Percentiles rank a stretch among this genome's conserved stretches.
phyloP scores from a whole-genome alignment of 2,329 filamentous ascomycete genomes.

The Cordyceps cateniannulata region DNA sequence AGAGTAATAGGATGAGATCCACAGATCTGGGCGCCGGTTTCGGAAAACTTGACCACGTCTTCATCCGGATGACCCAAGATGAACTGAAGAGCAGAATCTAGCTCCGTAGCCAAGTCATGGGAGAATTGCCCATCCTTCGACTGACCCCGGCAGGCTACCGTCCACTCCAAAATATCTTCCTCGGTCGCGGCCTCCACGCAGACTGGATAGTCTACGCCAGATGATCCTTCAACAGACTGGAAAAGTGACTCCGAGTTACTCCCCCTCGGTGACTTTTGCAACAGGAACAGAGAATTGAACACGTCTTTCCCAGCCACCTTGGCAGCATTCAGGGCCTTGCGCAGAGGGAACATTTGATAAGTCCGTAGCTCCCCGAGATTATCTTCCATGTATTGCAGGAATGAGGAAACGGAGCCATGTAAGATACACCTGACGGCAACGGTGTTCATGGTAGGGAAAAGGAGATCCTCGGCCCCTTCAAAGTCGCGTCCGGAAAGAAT shows the following conservation, averaged over 20 bases:
- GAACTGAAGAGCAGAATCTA: slow-evolving; percentile 53
- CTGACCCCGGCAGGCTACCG: slow-evolving; percentile 59
- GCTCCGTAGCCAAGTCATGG: slow-evolving; percentile 43
- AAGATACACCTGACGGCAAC: slow-evolving; percentile 67
- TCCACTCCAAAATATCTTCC: slow-evolving; percentile 55
- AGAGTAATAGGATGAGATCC: slow-evolving; percentile 39
- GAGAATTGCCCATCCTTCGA: slow-evolving; percentile 30
- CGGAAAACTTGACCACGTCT: slow-evolving; percentile 48
- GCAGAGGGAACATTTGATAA: slow-evolving; percentile 71
- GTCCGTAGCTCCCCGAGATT: slow-evolving; percentile 59
- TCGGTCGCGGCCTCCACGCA: slow-evolving; percentile 73
- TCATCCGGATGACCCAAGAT: slow-evolving; percentile 44
- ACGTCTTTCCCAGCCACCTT: slow-evolving; percentile 31
- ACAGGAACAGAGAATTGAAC: slow-evolving; percentile 52
- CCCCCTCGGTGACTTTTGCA: slow-evolving; percentile 34
- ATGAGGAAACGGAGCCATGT: slow-evolving; percentile 57
- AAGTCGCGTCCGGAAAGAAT: slow-evolving; percentile 81
- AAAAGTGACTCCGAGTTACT: slow-evolving; percentile 37
- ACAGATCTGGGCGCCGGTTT: slow-evolving; percentile 54
- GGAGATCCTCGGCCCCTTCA: slow-evolving; percentile 56
- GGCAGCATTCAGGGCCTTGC: slow-evolving; percentile 51
- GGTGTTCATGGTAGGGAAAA: slow-evolving; percentile 93
- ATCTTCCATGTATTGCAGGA: slow-evolving; percentile 69
- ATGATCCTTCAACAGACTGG: slow-evolving; percentile 54
- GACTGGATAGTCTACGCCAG: slow-evolving; percentile 72